Conservation (phyloP, 2,329 filamentous ascomycete genomes). For the Colletotrichum sp. region DNA sequence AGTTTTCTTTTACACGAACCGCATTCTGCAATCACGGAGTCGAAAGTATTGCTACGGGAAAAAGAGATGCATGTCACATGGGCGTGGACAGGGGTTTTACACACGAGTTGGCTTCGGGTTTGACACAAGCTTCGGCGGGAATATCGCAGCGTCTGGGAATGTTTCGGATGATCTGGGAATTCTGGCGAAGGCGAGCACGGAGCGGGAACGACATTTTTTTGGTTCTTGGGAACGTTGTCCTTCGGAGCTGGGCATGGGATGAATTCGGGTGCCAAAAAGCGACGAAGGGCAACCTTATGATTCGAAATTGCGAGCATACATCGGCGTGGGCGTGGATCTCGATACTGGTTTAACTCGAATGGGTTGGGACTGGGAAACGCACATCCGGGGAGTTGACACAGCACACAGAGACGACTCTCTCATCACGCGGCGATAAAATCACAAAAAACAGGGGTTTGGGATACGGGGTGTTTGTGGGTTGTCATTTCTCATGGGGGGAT, state of each 20-base stretch:
- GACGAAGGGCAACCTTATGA: constrained; percentile 17
- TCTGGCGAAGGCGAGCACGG: constrained; percentile 17
- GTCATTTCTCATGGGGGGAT: neutral
- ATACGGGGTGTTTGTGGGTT: constrained; percentile 10
- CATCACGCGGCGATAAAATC: constrained; percentile 19
- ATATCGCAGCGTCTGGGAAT: constrained; percentile 6
- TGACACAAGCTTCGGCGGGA: constrained; percentile 3
- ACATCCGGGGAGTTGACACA: constrained; percentile 19
- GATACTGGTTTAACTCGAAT: constrained; percentile 20
- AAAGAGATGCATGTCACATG: constrained; percentile 19
- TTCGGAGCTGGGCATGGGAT: constrained; percentile 11
- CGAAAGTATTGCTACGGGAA: constrained; percentile 16
- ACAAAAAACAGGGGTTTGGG: constrained; percentile 19
- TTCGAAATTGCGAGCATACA: constrained; percentile 21
- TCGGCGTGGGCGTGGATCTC: constrained; percentile 20
- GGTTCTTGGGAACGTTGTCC: neutral
- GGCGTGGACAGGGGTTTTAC: constrained; percentile 6
- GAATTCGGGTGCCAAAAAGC: constrained; percentile 16
- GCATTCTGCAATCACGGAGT: constrained; percentile 23
- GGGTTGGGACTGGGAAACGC: constrained; percentile 16
- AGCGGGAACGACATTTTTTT: constrained; percentile 7
- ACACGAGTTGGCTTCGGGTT: neutral
- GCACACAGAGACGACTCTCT: constrained; percentile 10
- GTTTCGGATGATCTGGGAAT: constrained; percentile 13
- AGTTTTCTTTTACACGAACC: constrained; percentile 20